Evolutionary conservation across 2,329 filamentous ascomycete species (phyloP), one percentile per base, ranked within the genome.

Genomic region (Aspergillus transmontanensis): DNA sequence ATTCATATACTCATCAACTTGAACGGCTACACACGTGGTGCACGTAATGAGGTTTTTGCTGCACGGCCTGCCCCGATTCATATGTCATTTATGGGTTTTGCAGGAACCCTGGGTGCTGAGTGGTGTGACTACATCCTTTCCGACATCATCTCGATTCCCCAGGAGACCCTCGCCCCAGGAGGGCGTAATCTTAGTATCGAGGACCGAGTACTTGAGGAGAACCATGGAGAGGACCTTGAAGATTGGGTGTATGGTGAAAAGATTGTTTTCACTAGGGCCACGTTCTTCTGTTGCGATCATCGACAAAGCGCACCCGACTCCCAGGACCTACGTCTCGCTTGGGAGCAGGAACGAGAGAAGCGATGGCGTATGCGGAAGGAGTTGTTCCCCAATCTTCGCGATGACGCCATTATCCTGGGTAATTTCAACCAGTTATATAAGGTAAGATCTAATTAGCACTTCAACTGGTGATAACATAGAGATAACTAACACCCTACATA

Each of bases 81-180:
- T 69, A 99, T 99, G 95, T 97, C 95, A 0, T 99, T 99, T 73
- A 99, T 99, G 95, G 95, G 95, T 0, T 99, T 99, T 75, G 95
- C 95, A 0, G 95, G 95, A 11, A 97, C 94, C 0, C 82, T 99
- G 1, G 95, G 95, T 6, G 95, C 95, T 3, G 95, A 99, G 75
- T 99, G 95, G 95, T 99, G 95, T 71, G 95, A 99, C 76, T 99
- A 99, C 73, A 89, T 99, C 19, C 86, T 98, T 30, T 94, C 95
- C 4, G 95, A 99, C 73, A 84, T 90, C 57, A 94, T 90, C 1
- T 93, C 95, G 0, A 90, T 99, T 59, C 95, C 95, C 0, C 85
- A 85, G 0, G 87, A 89, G 30, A 97, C 94, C 0, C 82, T 98
- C 32, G 88, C 93, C 14, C 93, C 93, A 1, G 91, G 88, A 80